Percentiles rank a stretch among this genome's conserved stretches.
Conservation (phyloP, 1,284 basidiomycete species). For the Cryptococcus amylolentus region DNA sequence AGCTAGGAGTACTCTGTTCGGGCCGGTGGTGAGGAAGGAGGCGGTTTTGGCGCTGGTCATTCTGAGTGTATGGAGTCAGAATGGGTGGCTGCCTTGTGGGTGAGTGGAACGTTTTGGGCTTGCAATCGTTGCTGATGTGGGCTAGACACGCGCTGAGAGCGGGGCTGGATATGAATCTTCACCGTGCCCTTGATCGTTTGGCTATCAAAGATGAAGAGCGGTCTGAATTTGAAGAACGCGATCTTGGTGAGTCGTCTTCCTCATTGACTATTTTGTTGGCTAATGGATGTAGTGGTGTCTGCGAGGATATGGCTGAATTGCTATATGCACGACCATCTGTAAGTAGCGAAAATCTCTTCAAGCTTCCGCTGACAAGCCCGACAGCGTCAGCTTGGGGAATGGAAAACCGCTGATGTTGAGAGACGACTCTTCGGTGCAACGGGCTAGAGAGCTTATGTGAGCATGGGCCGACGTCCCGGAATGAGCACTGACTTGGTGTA, state of each 20-base stretch:
- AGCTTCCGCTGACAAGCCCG: slow-evolving; percentile 12
- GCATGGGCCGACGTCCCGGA: slow-evolving; percentile 2
- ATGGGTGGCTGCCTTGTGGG: slow-evolving; percentile 80
- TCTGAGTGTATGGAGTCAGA: slow-evolving; percentile 87
- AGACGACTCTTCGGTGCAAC: slow-evolving; percentile 78
- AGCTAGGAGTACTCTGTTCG: slow-evolving; percentile 84
- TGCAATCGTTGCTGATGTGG: background rate
- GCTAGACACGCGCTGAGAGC: slow-evolving; percentile 84
- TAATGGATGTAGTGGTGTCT: slow-evolving; percentile 64
- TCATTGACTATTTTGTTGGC: slow-evolving; percentile 9
- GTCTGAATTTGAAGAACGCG: slow-evolving; percentile 76
- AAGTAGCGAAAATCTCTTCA: slow-evolving; percentile 5
- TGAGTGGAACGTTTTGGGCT: slow-evolving; percentile 9
- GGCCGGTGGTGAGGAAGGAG: slow-evolving; percentile 86
- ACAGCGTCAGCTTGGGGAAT: slow-evolving; percentile 81
- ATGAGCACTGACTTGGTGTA: slow-evolving; percentile 7
- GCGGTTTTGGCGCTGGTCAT: slow-evolving; percentile 92
- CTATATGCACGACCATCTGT: slow-evolving; percentile 55
- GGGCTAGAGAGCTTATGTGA: slow-evolving; percentile 70
- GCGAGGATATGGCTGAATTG: slow-evolving; percentile 90
- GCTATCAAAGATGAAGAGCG: slow-evolving; percentile 61
- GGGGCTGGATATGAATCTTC: slow-evolving; percentile 87
- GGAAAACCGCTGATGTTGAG: slow-evolving; percentile 83
- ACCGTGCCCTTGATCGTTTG: slow-evolving; percentile 85
- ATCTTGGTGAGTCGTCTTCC: slow-evolving; percentile 61